phyloP scores from a whole-genome alignment of 2,329 filamentous ascomycete genomes.

The Clonostachys sp. region DNA sequence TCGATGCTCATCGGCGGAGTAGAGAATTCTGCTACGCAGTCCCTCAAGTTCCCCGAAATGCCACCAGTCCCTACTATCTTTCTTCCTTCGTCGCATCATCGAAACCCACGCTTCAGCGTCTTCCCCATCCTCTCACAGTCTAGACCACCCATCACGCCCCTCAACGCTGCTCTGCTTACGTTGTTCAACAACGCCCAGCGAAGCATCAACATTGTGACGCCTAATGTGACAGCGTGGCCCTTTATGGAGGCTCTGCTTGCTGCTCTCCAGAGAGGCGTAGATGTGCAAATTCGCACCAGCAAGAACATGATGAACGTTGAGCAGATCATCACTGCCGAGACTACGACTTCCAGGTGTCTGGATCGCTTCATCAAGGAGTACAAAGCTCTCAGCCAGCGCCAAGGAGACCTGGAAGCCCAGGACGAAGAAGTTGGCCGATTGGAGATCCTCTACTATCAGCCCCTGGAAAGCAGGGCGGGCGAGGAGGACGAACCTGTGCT shows the following conservation, averaged over 20 bases:
- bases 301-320: conserved; percentile 71
- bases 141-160: conserved; percentile 56
- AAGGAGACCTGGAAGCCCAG: conserved; percentile 31
- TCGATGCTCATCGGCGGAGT: conserved; percentile 3
- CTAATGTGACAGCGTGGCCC: conserved; percentile 68
- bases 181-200: conserved; percentile 53
- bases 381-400: conserved; percentile 15
- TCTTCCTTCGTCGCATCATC: conserved; percentile 70
- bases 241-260: conserved; percentile 57
- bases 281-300: conserved; percentile 65
- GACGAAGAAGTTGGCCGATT: conserved; percentile 37
- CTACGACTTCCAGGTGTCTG: conserved; percentile 64
- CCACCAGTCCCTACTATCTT: conserved; percentile 50
- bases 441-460: conserved; percentile 54
- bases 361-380: conserved; percentile 54
- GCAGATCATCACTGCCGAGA: conserved; percentile 75
- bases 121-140: conserved; percentile 48
- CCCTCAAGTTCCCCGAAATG: conserved; percentile 12
- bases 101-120: conserved; percentile 59
- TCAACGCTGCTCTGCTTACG: conserved; percentile 61
- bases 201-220: conserved; percentile 67
- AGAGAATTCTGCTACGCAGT: conserved; percentile 16
- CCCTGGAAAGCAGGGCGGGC: conserved; percentile 18
- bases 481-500: conserved; percentile 58
- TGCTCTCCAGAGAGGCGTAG: conserved; percentile 61